phyloP scores from a whole-genome alignment of 352 stramenopile genomes.

The Phytophthora sp. region DNA sequence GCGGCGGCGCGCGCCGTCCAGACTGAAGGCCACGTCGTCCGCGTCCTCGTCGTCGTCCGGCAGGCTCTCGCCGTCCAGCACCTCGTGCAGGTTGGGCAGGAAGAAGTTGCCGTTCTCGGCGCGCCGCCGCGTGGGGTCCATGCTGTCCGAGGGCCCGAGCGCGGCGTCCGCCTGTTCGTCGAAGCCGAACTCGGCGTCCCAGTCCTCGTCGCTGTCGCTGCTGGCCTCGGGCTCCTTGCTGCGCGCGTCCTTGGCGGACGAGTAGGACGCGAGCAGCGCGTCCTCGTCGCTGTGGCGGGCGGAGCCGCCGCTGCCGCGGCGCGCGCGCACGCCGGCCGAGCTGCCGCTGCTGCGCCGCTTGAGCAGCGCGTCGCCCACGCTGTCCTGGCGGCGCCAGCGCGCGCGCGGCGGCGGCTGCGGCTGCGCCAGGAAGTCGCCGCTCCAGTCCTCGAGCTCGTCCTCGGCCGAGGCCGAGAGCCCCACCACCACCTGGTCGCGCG shows the following conservation, averaged over 20 bases:
- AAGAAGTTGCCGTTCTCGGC: conserved; percentile 89
- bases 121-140: conserved; percentile 64
- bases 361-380: conserved; percentile 7
- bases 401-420: conserved; percentile 7
- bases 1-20: conserved; percentile 28
- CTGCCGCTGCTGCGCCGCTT: conserved; percentile 25
- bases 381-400: conserved; percentile 51
- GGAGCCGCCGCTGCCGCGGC: conserved; percentile 21
- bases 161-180: conserved; percentile 52
- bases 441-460: conserved; percentile 84
- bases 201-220: conserved; percentile 51
- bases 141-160: conserved; percentile 34
- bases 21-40: conserved; percentile 31
- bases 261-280: conserved; percentile 18
- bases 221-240: conserved; percentile 3
- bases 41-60: conserved; percentile 49
- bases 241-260: conserved; percentile 19
- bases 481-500: conserved; percentile 69
- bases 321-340: conserved; percentile 8
- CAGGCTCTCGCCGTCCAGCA: conserved; percentile 76
- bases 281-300: conserved; percentile 33
- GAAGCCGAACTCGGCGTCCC: conserved; percentile 85
- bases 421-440: conserved; percentile 51
- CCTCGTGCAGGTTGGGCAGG: conserved; percentile 74
- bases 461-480: conserved; percentile 68